A percentile compares a stretch with the other conserved stretches of the same genome.
Evolutionary conservation across 345 rosid species (phyloP).

Genomic region (Brassica napus): DNA sequence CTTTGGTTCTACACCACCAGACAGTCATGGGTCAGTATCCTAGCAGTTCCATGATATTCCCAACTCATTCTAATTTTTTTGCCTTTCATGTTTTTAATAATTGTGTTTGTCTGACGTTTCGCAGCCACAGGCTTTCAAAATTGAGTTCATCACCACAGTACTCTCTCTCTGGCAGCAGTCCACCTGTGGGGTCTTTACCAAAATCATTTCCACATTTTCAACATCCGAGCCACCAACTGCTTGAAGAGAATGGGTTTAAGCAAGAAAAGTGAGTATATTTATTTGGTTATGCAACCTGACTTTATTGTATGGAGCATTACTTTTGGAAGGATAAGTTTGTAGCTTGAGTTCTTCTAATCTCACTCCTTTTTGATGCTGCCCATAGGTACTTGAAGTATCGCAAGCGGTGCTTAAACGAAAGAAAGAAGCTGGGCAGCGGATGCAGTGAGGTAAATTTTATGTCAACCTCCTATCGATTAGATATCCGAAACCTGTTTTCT

Average conservation of each 20-base stretch:
- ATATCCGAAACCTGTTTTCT: neutral
- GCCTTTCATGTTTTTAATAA: neutral
- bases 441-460: slow-evolving; percentile 80
- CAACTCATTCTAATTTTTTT: slow-evolving; percentile 15
- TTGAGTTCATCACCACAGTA: slow-evolving; percentile 82
- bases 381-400: slow-evolving; percentile 87
- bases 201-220: slow-evolving; percentile 90
- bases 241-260: slow-evolving; percentile 96
- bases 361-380: slow-evolving; percentile 9
- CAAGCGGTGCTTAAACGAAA: slow-evolving; percentile 87
- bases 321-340: slow-evolving; percentile 15
- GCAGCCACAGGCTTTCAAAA: slow-evolving; percentile 75
- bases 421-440: slow-evolving; percentile 86
- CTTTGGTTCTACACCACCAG: slow-evolving; percentile 97
- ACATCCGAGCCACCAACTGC: slow-evolving; percentile 93
- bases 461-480: slow-evolving; percentile 13
- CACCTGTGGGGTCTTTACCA: slow-evolving; percentile 95
- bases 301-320: slow-evolving; percentile 8
- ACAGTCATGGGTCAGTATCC: slow-evolving; percentile 71
- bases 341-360: slow-evolving; percentile 5
- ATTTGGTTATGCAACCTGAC: slow-evolving; percentile 6
- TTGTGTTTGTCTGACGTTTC: slow-evolving; percentile 21
- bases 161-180: slow-evolving; percentile 52
- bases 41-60: slow-evolving; percentile 22
- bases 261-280: slow-evolving; percentile 78